Base-by-base conservation (phyloP, 2,329 filamentous ascomycete genomes). In the Aspergillus niger region DNA sequence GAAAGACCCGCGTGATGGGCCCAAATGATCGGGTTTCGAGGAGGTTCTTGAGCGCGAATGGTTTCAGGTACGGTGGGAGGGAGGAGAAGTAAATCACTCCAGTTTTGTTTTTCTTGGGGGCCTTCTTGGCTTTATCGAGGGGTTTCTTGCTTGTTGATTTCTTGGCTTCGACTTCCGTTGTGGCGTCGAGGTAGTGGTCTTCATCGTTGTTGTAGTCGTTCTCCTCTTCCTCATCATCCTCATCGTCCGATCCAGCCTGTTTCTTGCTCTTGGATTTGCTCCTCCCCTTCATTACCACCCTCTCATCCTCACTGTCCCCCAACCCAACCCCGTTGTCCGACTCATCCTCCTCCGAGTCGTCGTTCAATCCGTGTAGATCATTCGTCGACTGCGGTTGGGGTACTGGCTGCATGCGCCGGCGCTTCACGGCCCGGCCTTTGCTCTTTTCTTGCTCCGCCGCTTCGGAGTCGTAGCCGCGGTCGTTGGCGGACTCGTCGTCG, bases 31-130 rank as follows among this genome's bases (percentile, higher is more conserved):
- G 74, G 8, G 75, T 68, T 41, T 74, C 67, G 3, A 81, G 69
- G 7, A 81, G 67, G 5, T 70, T 73, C 59, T 80, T 79, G n/a
- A 81, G 67, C 0, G 78, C 77, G 50, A 72, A 77, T n/a, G 79
- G 79, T 63, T 79, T 80, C n/a, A 81, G 72, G 58, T 81, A 80
- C 26, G 79, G 79, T 3, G 79, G 79, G 2, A 81, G 66, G 2
- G 79, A 80, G 26, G 77, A 79, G 28, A 81, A 68, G 60, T 80
- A 81, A 44, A 81, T 67, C 3, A 81, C 78, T 36, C 79, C 79
- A 0, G 74, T 72, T 63, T 79, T 79, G 44, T 76, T 63, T 39
- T 70, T 70, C 56, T 67, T 69, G 44, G 65, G 58, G 1, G 38
- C 20, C 24, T 77, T 77, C 47, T 74, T 58, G 41, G 67, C 32